These are phyloP conservation scores for Arctium minus DNA, from an alignment of 129 eudicot species.

Conservation along the genomic window DNA sequence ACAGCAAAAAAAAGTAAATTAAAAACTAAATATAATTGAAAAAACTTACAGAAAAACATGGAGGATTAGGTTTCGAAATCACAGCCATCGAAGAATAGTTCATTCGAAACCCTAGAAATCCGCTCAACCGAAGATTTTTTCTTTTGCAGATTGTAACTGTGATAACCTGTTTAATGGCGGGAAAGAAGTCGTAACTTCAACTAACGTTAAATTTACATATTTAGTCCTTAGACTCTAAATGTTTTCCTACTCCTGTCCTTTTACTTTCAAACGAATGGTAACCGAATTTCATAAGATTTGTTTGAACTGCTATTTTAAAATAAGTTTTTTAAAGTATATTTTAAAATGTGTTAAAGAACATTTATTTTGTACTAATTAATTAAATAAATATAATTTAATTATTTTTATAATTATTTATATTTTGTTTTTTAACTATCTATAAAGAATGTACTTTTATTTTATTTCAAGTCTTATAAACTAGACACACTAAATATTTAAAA, in stretches of 20 bases:
- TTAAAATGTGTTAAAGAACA: no score
- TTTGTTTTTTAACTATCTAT: no score
- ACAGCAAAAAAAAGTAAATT: not conserved
- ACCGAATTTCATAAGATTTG: not conserved
- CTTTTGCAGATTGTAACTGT: not conserved
- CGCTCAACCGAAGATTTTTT: constrained; percentile 2
- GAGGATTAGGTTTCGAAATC: constrained; percentile 1
- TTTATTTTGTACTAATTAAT: no score
- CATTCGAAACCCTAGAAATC: constrained; percentile 25
- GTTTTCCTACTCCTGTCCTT: not conserved
- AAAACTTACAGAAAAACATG: constrained; percentile 1
- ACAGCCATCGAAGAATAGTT: not conserved
- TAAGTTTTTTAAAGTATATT: no score
- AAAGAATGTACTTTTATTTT: not conserved
- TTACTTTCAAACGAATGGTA: not conserved
- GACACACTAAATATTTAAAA: no score
- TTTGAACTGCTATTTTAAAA: no score
- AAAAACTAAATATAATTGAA: not conserved
- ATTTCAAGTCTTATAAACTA: no score
- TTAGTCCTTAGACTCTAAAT: not conserved
- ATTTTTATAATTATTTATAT: no score
- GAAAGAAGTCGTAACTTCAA: constrained; percentile 1
- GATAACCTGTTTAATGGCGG: constrained; percentile 21
- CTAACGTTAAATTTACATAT: not conserved
- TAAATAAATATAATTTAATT: no score